Evolutionary conservation across 345 rosid genomes (phyloP), one percentile per base, ranked within the genome.

Genomic region (Moricandia moricandioides): DNA sequence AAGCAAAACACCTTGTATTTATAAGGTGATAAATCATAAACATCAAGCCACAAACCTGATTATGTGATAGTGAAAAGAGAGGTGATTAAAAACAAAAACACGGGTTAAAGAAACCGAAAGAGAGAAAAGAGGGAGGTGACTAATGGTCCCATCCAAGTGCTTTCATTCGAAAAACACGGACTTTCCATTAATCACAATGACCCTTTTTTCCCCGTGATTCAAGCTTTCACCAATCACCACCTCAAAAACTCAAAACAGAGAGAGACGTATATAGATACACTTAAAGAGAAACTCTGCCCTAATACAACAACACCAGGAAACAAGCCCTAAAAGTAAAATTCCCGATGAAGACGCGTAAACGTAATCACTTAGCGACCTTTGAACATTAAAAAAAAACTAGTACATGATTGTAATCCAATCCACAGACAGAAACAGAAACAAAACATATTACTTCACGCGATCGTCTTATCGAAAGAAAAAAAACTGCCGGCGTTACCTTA

Each of bases 141-240:
- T 8, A 52, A 72, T 60, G 73, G 69, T 61, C 61, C 70, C 30
- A 60, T 49, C 62, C 49, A 56, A 43, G 3, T 7, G 3, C 8
- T 17, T 47, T 18, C 35, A 55, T 31, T 72, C 74, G 54, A 78
- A 72, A 37, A 52, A 51, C 8, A 78, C 73, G 70, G 81, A 72
- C 49, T 67, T 29, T 66, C 51, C 77, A 72, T 67, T 72, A 72
- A 72, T 52, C 69, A 60, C 37, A 72, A 33, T 16, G 45, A 78
- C 63, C 39, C 73, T 71, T 72, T 71, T 59, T 66, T 66, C 35
- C 37, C 81, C 81, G 65, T 27, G 69, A 66, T 51, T 72, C 34
- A 55, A 71, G 81, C 30, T 71, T 78, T 39, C 47, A 39, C 47
- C 47, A 39, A 39, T 39, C 81, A 64, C 75, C 76, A 31, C 72